These are phyloP conservation scores for Pythium utonaiense DNA, from an alignment of 352 stramenopile species.

Conservation along the genomic window DNA sequence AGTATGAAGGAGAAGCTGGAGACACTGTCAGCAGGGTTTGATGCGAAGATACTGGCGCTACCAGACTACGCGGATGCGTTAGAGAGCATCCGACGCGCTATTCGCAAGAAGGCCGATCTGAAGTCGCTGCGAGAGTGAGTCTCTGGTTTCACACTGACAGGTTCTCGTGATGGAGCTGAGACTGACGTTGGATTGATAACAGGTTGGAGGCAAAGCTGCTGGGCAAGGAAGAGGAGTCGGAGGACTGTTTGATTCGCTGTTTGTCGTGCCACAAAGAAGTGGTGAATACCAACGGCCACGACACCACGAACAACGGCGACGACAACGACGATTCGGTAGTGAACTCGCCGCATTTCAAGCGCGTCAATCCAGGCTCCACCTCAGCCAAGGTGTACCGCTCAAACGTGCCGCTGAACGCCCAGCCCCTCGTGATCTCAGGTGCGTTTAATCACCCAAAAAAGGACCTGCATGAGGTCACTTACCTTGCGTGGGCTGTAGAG, in stretches of 20 bases:
- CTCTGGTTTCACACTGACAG: background rate
- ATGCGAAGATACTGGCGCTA: conserved; percentile 38
- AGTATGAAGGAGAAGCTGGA: conserved; percentile 23
- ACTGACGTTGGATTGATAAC: too few species aligned
- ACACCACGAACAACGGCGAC: conserved; percentile 14
- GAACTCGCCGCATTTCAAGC: conserved; percentile 25
- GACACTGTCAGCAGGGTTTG: conserved; percentile 29
- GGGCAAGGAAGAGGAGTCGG: conserved; percentile 39
- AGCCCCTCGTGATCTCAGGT: conserved; percentile 20
- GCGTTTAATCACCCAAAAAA: background rate
- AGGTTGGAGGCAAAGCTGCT: conserved; percentile 56
- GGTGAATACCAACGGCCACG: conserved; percentile 11
- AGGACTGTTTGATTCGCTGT: conserved; percentile 68
- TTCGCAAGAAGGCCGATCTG: conserved; percentile 56
- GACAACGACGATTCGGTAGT: conserved; percentile 16
- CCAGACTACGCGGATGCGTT: conserved; percentile 43
- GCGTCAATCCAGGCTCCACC: conserved; percentile 48
- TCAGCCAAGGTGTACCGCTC: conserved; percentile 59
- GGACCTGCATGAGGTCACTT: background rate
- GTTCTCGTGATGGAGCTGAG: too few species aligned
- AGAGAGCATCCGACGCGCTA: conserved; percentile 36
- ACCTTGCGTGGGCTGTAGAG: background rate
- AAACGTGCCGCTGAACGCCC: conserved; percentile 53
- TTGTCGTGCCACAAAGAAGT: conserved; percentile 74
- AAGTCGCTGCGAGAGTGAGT: conserved; percentile 65